A percentile compares a stretch with the other conserved stretches of the same genome.
Conservation (phyloP, 1,284 basidiomycete species). For the Trichosporon inkin region DNA sequence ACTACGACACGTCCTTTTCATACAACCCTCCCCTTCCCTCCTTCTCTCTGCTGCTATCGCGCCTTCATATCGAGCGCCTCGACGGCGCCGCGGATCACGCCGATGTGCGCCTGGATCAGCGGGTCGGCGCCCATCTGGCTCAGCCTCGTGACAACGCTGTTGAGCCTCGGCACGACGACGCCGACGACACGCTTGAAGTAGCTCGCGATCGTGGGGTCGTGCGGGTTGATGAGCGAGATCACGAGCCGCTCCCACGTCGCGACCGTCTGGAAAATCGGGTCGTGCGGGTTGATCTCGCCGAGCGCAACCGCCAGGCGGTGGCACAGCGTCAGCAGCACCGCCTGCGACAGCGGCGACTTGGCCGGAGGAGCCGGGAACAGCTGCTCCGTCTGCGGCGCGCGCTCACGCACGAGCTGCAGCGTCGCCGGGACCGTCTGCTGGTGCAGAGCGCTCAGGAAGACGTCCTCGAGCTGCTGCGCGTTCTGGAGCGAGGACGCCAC, state of each 20-base stretch:
- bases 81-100: conserved; percentile 13
- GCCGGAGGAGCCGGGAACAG: conserved; percentile 18
- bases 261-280: conserved; percentile 26
- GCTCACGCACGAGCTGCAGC: conserved; percentile 28
- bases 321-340: conserved; percentile 39
- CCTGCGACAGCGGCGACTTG: conserved; percentile 32
- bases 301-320: conserved; percentile 35
- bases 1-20: background rate
- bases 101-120: conserved; percentile 10
- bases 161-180: conserved; percentile 11
- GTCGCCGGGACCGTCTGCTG: conserved; percentile 21
- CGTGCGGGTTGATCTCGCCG: conserved; percentile 26
- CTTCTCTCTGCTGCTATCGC: background rate
- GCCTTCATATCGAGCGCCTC: conserved; percentile 15
- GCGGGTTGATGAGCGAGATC: conserved; percentile 28
- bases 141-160: conserved; percentile 1
- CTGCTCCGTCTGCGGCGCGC: conserved; percentile 23
- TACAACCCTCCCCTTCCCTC: background rate
- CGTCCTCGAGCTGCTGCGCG: conserved; percentile 30
- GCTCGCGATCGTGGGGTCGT: conserved; percentile 15
- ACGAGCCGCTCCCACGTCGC: conserved; percentile 30
- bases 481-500: background rate
- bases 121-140: conserved; percentile 6
- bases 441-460: conserved; percentile 31
- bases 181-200: conserved; percentile 21